Conservation (phyloP, 192 early-diverging fungal genomes). For the Geranomyces variabilis region DNA sequence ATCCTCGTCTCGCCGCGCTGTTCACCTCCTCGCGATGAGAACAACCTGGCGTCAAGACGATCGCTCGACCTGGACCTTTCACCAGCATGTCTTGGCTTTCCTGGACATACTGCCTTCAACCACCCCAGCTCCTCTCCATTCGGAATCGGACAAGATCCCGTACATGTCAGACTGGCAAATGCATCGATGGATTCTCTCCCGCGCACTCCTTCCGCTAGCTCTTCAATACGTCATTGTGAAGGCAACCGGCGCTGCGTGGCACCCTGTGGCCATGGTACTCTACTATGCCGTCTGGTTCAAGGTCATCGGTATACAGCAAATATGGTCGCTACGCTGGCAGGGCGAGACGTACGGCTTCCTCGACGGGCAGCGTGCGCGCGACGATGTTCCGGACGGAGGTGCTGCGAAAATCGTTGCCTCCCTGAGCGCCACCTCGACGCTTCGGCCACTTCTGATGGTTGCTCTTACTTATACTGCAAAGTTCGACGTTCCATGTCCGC, state of each 20-base stretch:
- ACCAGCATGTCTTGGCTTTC: neutral
- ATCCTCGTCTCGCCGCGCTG: neutral
- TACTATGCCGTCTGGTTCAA: slow-evolving; percentile 11
- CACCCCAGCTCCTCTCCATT: neutral
- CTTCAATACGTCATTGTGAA: slow-evolving; percentile 12
- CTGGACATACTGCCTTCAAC: slow-evolving; percentile 8
- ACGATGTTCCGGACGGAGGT: slow-evolving; percentile 16
- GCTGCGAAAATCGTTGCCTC: slow-evolving; percentile 7
- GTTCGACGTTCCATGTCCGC: neutral
- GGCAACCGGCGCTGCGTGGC: slow-evolving; percentile 1
- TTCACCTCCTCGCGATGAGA: slow-evolving; percentile 9
- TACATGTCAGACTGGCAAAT: slow-evolving; percentile 23
- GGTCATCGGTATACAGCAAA: slow-evolving; percentile 7
- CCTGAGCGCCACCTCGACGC: slow-evolving; percentile 1
- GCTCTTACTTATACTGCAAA: neutral
- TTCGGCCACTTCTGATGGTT: slow-evolving; percentile 7
- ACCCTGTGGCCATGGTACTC: slow-evolving; percentile 6
- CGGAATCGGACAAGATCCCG: slow-evolving; percentile 14
- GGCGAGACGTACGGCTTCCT: slow-evolving; percentile 22
- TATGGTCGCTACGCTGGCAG: neutral
- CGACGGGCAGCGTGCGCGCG: slow-evolving; percentile 15
- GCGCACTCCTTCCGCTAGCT: slow-evolving; percentile 15
- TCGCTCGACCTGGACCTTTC: slow-evolving; percentile 16
- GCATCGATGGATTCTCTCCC: slow-evolving; percentile 19
- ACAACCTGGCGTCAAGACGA: slow-evolving; percentile 11